phyloP scores from a whole-genome alignment of 2,329 filamentous ascomycete genomes.

The Hypoxylon sp. region DNA sequence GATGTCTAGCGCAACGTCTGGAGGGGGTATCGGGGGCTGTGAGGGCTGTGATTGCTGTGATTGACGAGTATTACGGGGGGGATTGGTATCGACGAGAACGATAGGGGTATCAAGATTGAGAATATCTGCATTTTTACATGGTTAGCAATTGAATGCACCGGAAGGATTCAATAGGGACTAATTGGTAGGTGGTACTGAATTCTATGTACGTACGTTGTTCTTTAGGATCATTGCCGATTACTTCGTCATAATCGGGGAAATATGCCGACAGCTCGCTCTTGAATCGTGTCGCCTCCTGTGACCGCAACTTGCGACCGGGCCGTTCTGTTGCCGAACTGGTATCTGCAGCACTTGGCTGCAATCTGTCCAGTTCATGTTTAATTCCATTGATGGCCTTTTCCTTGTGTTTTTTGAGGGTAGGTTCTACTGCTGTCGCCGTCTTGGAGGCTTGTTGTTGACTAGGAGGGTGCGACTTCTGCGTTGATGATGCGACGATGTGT shows the following conservation, averaged over 20 bases:
- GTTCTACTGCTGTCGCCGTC: conserved; percentile 48
- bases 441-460: conserved; percentile 43
- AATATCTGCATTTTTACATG: conserved; percentile 69
- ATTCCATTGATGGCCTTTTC: conserved; percentile 74
- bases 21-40: conserved; percentile 53
- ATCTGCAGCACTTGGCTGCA: conserved; percentile 66
- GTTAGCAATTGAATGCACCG: conserved; percentile 24
- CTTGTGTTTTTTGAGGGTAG: conserved; percentile 65
- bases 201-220: conserved; percentile 76
- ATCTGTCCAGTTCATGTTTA: conserved; percentile 71
- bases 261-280: conserved; percentile 94
- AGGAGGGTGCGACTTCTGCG: conserved; percentile 47
- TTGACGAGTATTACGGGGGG: conserved; percentile 57
- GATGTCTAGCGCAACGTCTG: conserved; percentile 42
- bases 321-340: conserved; percentile 65
- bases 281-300: conserved; percentile 85
- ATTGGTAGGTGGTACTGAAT: conserved; percentile 9
- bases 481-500: conserved; percentile 45
- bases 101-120: conserved; percentile 81
- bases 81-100: conserved; percentile 73
- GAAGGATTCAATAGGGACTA: conserved; percentile 11
- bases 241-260: conserved; percentile 94
- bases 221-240: conserved; percentile 87
- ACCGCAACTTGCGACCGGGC: conserved; percentile 83
- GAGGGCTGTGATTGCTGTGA: conserved; percentile 49